phyloP scores from a whole-genome alignment of 352 stramenopile genomes.

The Phytopythium delawarense region DNA sequence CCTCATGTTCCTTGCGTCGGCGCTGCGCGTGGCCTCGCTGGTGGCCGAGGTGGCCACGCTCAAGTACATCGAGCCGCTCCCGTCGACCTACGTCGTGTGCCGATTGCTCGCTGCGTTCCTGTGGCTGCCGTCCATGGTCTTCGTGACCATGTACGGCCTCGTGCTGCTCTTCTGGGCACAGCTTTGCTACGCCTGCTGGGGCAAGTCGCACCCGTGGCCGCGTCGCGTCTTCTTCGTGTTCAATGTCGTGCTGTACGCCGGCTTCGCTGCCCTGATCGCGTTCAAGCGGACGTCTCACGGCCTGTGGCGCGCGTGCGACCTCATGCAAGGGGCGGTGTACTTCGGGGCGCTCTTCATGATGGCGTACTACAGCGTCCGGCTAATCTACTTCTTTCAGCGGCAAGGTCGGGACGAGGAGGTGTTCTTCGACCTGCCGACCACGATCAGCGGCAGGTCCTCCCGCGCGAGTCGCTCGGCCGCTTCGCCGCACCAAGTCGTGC shows the following conservation, averaged over 20 bases:
- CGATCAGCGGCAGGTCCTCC: conserved; percentile 12
- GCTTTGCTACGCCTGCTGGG: conserved; percentile 81
- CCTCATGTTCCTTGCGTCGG: conserved; percentile 66
- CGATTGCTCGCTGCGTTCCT: conserved; percentile 58
- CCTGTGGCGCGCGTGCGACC: conserved; percentile 66
- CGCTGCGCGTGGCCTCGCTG: conserved; percentile 55
- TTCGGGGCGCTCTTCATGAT: conserved; percentile 58
- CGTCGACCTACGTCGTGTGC: conserved; percentile 39
- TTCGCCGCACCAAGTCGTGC: conserved; percentile 53
- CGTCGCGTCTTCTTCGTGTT: conserved; percentile 71
- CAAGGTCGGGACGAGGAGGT: conserved; percentile 75
- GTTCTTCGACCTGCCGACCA: conserved; percentile 70
- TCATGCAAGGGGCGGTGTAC: conserved; percentile 63
- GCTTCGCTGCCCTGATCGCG: conserved; percentile 45
- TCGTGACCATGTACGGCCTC: conserved; percentile 80
- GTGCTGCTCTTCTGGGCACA: conserved; percentile 84
- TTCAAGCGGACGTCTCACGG: conserved; percentile 37
- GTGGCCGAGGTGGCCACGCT: conserved; percentile 59
- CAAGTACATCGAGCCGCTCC: conserved; percentile 27
- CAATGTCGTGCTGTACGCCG: conserved; percentile 69
- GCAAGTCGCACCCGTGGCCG: conserved; percentile 68
- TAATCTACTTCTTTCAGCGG: conserved; percentile 78
- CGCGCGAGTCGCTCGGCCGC: conserved; percentile 9
- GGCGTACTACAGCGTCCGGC: conserved; percentile 75
- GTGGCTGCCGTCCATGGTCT: conserved; percentile 78